These are phyloP conservation scores for Marsdenia floribunda DNA, from an alignment of 257 asterid genomes.

Conservation along the genomic window DNA sequence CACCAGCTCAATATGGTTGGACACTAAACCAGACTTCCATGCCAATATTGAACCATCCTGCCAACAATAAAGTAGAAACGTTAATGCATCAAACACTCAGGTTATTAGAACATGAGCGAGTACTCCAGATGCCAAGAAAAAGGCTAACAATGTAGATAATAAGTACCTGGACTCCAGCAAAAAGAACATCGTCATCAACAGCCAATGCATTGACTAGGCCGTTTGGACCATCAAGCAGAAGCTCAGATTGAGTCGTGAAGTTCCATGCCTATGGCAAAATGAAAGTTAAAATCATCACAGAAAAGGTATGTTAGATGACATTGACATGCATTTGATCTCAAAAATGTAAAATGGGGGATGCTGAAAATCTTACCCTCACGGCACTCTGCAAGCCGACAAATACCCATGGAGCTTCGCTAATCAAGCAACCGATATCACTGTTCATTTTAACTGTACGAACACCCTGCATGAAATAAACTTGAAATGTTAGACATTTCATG, in stretches of 20 bases:
- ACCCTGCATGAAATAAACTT: constrained; percentile 12
- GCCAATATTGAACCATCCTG: constrained; percentile 60
- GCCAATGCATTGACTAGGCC: constrained; percentile 50
- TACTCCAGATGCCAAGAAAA: constrained; percentile 34
- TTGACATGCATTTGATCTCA: too few species aligned
- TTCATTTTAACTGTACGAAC: too few species aligned
- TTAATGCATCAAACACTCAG: neutral
- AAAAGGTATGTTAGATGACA: too few species aligned
- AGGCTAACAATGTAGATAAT: too few species aligned
- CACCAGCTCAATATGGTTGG: constrained; percentile 23
- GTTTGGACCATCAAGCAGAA: constrained; percentile 28
- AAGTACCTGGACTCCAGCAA: too few species aligned
- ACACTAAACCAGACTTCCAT: constrained; percentile 38
- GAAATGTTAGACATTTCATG: neutral
- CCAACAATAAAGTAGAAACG: constrained; percentile 6
- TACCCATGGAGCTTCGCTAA: constrained; percentile 56
- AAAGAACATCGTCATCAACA: constrained; percentile 32
- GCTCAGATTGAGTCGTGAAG: constrained; percentile 31
- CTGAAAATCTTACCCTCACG: constrained; percentile 39
- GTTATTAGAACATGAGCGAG: neutral
- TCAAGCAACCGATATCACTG: constrained; percentile 42
- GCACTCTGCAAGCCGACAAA: constrained; percentile 45
- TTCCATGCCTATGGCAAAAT: constrained; percentile 48
- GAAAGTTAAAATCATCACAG: neutral
- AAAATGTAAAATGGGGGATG: neutral